phyloP scores from a whole-genome alignment of 2,329 filamentous ascomycete species.

The Penicillium olsonii region DNA sequence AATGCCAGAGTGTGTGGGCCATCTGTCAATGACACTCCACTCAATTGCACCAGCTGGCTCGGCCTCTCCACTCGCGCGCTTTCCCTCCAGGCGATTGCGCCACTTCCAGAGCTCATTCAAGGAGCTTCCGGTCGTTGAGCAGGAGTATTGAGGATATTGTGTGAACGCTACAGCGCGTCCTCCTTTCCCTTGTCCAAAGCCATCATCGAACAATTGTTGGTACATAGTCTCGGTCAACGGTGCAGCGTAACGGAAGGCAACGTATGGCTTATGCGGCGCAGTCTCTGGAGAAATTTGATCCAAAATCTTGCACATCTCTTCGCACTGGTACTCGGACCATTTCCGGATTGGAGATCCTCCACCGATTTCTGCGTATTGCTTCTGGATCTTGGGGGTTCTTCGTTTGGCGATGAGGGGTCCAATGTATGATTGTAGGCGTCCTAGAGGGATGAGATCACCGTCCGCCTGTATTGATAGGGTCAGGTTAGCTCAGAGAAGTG shows the following conservation, averaged over 20 bases:
- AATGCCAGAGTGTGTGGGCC: constrained; percentile 88
- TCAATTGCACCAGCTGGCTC: constrained; percentile 70
- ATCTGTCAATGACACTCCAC: constrained; percentile 98
- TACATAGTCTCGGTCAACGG: constrained; percentile 97
- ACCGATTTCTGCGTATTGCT: constrained; percentile 93
- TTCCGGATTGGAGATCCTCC: constrained; percentile 97
- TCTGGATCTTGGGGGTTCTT: constrained; percentile 92
- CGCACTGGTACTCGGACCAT: constrained; percentile 93
- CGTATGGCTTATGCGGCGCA: constrained; percentile 94
- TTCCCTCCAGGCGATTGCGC: constrained; percentile 81
- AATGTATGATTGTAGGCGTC: constrained; percentile 84
- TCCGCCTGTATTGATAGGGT: constrained; percentile 65
- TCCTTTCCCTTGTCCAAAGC: constrained; percentile 86
- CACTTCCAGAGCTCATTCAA: constrained; percentile 98
- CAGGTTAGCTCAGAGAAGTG: not conserved
- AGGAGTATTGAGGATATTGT: constrained; percentile 98
- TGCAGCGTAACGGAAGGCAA: constrained; percentile 92
- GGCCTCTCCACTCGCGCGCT: constrained; percentile 55
- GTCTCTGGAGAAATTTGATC: constrained; percentile 89
- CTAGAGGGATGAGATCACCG: constrained; percentile 91
- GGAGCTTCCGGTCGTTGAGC: constrained; percentile 93
- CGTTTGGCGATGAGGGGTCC: constrained; percentile 83
- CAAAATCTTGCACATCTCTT: constrained; percentile 96
- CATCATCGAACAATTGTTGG: constrained; percentile 75
- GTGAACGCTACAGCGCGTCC: constrained; percentile 95